Percentiles rank a stretch among this genome's conserved stretches.
These are phyloP conservation scores for Suhomyces yuchorum DNA, from an alignment of 1,139 yeast genomes.

Conservation along the genomic window DNA sequence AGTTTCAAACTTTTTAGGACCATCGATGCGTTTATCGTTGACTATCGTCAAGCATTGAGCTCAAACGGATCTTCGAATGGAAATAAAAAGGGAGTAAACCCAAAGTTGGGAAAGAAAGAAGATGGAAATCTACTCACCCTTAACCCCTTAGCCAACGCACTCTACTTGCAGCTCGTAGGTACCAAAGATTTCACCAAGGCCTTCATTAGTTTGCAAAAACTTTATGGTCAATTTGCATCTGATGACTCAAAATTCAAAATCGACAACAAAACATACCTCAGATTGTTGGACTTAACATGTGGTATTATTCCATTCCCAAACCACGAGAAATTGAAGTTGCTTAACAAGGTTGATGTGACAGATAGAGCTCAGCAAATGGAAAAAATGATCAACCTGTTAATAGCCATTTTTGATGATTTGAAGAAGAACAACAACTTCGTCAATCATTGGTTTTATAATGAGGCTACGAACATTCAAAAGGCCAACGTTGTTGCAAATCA, in stretches of 20 bases:
- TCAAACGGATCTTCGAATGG: constrained; percentile 11
- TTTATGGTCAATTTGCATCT: constrained; percentile 29
- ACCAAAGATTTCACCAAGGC: constrained; percentile 49
- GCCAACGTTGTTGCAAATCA: constrained; percentile 63
- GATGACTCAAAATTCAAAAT: constrained; percentile 21
- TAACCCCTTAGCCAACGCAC: constrained; percentile 63
- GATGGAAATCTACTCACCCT: constrained; percentile 46
- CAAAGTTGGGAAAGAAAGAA: constrained; percentile 6
- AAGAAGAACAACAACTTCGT: constrained; percentile 37
- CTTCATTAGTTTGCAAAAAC: constrained; percentile 38
- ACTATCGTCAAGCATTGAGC: constrained; percentile 38
- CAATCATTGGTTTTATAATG: constrained; percentile 51
- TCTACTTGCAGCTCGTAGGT: constrained; percentile 55
- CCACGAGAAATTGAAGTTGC: constrained; percentile 45
- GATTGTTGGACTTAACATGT: constrained; percentile 55
- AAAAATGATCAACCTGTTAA: constrained; percentile 36
- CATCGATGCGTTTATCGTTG: constrained; percentile 46
- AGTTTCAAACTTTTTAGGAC: constrained; percentile 36
- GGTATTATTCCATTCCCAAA: constrained; percentile 63
- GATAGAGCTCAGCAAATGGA: constrained; percentile 39
- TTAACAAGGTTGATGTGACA: constrained; percentile 35
- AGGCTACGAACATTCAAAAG: constrained; percentile 55
- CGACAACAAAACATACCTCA: constrained; percentile 35
- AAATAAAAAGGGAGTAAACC: constrained; percentile 5
- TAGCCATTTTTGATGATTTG: constrained; percentile 36